A percentile compares a stretch with the other conserved stretches of the same genome.
phyloP scores from a whole-genome alignment of 2,329 filamentous ascomycete species.

The Colletotrichum sp. region DNA sequence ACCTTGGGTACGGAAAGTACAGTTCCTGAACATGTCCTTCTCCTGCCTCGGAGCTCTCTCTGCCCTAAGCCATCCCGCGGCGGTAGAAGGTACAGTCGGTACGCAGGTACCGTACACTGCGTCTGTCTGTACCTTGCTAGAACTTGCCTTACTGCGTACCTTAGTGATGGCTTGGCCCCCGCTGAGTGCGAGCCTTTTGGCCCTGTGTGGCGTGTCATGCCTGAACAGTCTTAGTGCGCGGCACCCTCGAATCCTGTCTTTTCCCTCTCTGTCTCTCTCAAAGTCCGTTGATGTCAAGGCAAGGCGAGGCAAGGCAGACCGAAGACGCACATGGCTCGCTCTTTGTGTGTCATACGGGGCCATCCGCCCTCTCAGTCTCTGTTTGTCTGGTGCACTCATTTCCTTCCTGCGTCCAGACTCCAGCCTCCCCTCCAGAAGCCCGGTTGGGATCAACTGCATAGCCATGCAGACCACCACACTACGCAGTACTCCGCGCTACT shows the following conservation, averaged over 20 bases:
- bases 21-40: neutral
- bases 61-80: neutral
- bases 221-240: neutral
- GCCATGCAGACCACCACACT: neutral
- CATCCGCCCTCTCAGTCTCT: neutral
- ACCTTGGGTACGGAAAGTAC: too few species aligned
- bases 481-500: constrained; percentile 1
- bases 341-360: neutral
- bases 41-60: neutral
- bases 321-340: neutral
- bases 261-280: neutral
- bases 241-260: neutral
- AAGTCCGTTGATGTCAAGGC: neutral
- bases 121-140: neutral
- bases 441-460: neutral
- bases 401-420: neutral
- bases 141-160: neutral
- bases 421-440: neutral
- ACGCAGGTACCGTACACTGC: neutral
- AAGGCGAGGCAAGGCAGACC: neutral
- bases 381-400: neutral
- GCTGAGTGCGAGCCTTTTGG: neutral
- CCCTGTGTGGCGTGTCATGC: neutral
- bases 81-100: neutral
- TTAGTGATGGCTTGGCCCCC: neutral